Evolutionary conservation across 2,329 filamentous ascomycete genomes (phyloP).

Genomic region (Pezicula rhizophila): DNA sequence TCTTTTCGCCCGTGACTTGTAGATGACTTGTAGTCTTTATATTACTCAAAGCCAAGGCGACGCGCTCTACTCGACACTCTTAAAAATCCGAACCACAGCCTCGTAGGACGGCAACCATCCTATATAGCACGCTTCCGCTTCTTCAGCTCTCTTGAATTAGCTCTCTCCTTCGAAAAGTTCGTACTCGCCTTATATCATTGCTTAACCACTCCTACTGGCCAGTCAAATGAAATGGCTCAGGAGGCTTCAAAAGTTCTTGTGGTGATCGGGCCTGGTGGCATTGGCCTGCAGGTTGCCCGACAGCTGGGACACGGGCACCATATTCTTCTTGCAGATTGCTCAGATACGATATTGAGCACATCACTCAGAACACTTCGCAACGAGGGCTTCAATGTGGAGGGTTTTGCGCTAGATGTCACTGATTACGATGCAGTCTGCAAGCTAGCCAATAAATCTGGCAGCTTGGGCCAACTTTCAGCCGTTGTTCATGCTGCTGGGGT

Average conservation of each 20-base stretch:
- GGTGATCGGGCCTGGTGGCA: conserved; percentile 5
- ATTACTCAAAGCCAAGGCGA: too few relatives aligned
- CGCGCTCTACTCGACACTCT: too few relatives aligned
- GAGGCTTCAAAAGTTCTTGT: background rate
- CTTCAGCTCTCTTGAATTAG: too few relatives aligned
- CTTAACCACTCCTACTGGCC: too few relatives aligned
- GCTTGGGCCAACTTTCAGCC: conserved; percentile 10
- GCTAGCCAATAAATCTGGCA: conserved; percentile 3
- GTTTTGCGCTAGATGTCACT: conserved; percentile 14
- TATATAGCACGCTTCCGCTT: too few relatives aligned
- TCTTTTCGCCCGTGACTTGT: too few relatives aligned
- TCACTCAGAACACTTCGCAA: conserved; percentile 1
- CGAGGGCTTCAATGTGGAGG: conserved; percentile 12
- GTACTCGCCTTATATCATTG: too few relatives aligned
- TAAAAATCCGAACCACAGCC: too few relatives aligned
- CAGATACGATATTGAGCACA: background rate
- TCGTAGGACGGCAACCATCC: too few relatives aligned
- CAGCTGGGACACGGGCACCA: background rate
- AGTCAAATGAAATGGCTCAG: too few relatives aligned
- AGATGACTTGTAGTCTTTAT: too few relatives aligned
- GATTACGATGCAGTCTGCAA: conserved; percentile 10
- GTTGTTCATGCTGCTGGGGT: conserved; percentile 7
- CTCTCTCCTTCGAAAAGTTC: too few relatives aligned
- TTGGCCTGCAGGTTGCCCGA: conserved; percentile 4
- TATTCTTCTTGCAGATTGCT: conserved; percentile 1